Percentiles rank a stretch among this genome's conserved stretches.
These are phyloP conservation scores for Blakeslea trispora DNA, from an alignment of 371 early-diverging fungal genomes.

Conservation along the genomic window DNA sequence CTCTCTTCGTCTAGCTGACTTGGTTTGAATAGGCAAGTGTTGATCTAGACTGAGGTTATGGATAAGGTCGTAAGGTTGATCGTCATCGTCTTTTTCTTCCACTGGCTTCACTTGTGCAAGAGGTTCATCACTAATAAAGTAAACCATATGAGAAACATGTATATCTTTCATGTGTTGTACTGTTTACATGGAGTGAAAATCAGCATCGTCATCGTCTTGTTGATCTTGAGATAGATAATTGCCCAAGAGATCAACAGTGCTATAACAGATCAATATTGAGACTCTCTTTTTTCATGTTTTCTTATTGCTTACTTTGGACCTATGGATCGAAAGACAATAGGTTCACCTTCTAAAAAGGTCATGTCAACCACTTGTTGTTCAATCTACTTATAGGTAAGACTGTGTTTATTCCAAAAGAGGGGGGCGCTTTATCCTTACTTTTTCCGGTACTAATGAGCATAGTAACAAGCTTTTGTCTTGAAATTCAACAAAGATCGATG, in stretches of 20 bases:
- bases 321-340: not conserved
- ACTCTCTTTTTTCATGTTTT: too few relatives aligned
- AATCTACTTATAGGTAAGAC: not conserved
- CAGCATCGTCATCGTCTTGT: not conserved
- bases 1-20: too few relatives aligned
- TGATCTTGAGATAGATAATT: not conserved
- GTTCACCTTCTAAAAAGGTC: conserved; percentile 1
- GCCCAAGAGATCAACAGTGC: not conserved
- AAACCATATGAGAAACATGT: too few relatives aligned
- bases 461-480: not conserved
- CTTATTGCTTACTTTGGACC: not conserved
- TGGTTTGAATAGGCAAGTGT: too few relatives aligned
- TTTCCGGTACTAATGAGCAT: not conserved
- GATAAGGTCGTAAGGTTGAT: too few relatives aligned
- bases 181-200: not conserved
- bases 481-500: not conserved
- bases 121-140: too few relatives aligned
- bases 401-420: too few relatives aligned
- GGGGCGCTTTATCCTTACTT: too few relatives aligned
- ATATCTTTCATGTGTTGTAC: not conserved
- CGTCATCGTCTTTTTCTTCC: too few relatives aligned
- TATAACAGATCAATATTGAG: not conserved
- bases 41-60: too few relatives aligned
- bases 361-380: conserved; percentile 1
- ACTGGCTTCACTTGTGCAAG: too few relatives aligned